Conservation (phyloP, 148 eudicot species). For the Rhododendron henanense region DNA sequence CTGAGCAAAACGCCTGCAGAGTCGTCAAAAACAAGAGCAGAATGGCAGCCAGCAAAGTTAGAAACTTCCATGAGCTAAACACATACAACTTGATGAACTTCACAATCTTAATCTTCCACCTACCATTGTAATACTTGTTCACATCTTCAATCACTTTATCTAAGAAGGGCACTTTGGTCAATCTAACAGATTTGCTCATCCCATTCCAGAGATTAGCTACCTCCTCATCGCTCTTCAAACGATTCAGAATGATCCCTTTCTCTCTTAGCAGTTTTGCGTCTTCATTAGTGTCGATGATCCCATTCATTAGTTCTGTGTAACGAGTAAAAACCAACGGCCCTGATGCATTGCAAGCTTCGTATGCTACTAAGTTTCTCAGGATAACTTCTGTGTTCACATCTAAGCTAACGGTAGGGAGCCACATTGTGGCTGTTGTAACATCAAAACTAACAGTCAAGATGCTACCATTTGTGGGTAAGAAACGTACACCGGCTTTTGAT, state of each 20-base stretch:
- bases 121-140: conserved; percentile 38
- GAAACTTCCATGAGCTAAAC: conserved; percentile 38
- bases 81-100: conserved; percentile 30
- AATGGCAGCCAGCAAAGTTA: conserved; percentile 28
- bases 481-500: conserved; percentile 22
- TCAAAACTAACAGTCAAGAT: conserved; percentile 18
- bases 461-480: conserved; percentile 22
- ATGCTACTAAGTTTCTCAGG: conserved; percentile 48
- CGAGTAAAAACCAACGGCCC: conserved; percentile 44
- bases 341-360: conserved; percentile 36
- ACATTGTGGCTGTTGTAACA: conserved; percentile 1
- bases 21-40: conserved; percentile 27
- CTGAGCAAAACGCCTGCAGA: conserved; percentile 28
- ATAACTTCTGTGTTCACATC: conserved; percentile 27
- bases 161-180: conserved; percentile 44
- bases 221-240: conserved; percentile 49
- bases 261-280: conserved; percentile 52
- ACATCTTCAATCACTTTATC: conserved; percentile 56
- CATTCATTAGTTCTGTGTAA: conserved; percentile 61
- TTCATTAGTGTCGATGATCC: conserved; percentile 52
- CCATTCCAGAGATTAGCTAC: conserved; percentile 59
- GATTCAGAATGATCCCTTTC: conserved; percentile 42
- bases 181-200: conserved; percentile 49
- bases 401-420: conserved; percentile 25
- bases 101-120: conserved; percentile 35